Conservation (phyloP, 2,329 filamentous ascomycete genomes). For the Alternaria sp. region DNA sequence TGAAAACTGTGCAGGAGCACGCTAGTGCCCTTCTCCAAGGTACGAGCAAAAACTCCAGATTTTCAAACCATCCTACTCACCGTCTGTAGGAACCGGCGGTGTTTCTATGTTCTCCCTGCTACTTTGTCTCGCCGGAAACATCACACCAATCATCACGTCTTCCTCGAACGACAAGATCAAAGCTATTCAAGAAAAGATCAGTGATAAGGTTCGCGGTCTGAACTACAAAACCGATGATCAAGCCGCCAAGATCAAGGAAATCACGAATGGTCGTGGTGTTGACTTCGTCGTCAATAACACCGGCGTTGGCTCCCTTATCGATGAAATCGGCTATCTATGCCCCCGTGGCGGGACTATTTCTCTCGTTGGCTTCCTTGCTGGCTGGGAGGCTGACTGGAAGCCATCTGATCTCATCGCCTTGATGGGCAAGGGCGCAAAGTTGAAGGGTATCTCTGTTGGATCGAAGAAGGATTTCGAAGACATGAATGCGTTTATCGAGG, state of each 20-base stretch:
- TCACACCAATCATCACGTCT: conserved; percentile 65
- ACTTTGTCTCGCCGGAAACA: conserved; percentile 36
- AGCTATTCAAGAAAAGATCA: conserved; percentile 53
- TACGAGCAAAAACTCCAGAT: neutral
- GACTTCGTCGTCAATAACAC: conserved; percentile 59
- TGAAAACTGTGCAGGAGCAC: conserved; percentile 17
- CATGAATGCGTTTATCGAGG: conserved; percentile 46
- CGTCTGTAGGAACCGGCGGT: conserved; percentile 50
- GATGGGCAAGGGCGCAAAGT: conserved; percentile 31
- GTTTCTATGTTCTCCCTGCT: conserved; percentile 47
- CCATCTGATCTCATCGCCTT: conserved; percentile 23
- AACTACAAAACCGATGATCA: conserved; percentile 69
- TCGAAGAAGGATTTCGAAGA: conserved; percentile 61
- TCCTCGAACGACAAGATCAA: conserved; percentile 63
- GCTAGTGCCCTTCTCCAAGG: conserved; percentile 27
- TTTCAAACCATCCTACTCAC: neutral
- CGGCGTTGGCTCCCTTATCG: conserved; percentile 26
- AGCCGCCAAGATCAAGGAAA: conserved; percentile 61
- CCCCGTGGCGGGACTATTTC: conserved; percentile 29
- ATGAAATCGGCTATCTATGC: conserved; percentile 26
- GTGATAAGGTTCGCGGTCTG: conserved; percentile 51
- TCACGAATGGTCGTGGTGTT: conserved; percentile 53
- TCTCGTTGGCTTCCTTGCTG: conserved; percentile 37
- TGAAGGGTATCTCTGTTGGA: conserved; percentile 64
- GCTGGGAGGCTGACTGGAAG: conserved; percentile 20